Conservation (phyloP, 768 basidiomycete species). For the Lepiota venenata region DNA sequence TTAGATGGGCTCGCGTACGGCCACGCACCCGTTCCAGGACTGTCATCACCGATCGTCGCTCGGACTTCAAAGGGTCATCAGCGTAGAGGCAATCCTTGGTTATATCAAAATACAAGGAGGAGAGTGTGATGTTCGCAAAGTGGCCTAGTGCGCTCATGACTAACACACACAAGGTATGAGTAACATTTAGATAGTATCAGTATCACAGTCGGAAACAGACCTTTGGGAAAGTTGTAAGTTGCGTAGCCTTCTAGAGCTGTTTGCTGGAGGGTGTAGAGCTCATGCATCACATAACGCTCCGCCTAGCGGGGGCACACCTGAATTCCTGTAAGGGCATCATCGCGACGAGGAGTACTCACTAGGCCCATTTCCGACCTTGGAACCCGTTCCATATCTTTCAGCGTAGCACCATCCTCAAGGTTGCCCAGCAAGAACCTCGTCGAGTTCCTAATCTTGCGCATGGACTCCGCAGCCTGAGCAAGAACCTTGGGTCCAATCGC, state of each 20-base stretch:
- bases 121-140: constrained; percentile 82
- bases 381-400: constrained; percentile 31
- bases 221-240: constrained; percentile 78
- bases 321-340: background rate
- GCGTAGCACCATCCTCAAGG: constrained; percentile 38
- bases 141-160: constrained; percentile 70
- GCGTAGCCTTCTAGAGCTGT: constrained; percentile 66
- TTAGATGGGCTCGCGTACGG: background rate
- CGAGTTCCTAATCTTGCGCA: constrained; percentile 85
- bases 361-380: constrained; percentile 52
- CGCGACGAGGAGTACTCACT: constrained; percentile 37
- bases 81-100: constrained; percentile 91
- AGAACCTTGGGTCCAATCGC: constrained; percentile 79
- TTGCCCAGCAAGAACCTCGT: constrained; percentile 86
- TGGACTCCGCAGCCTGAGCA: constrained; percentile 66
- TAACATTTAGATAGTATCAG: constrained; percentile 5
- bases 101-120: constrained; percentile 89
- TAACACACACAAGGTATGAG: constrained; percentile 24
- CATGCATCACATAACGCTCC: constrained; percentile 85
- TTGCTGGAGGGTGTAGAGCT: constrained; percentile 70
- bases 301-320: constrained; percentile 41
- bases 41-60: constrained; percentile 64
- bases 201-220: constrained; percentile 32
- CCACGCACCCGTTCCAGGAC: constrained; percentile 62
- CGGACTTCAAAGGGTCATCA: constrained; percentile 41